Evolutionary conservation across 495 filamentous ascomycete species (phyloP), one percentile per base, ranked within the genome.

Genomic region (Cairneyella variabilis): DNA sequence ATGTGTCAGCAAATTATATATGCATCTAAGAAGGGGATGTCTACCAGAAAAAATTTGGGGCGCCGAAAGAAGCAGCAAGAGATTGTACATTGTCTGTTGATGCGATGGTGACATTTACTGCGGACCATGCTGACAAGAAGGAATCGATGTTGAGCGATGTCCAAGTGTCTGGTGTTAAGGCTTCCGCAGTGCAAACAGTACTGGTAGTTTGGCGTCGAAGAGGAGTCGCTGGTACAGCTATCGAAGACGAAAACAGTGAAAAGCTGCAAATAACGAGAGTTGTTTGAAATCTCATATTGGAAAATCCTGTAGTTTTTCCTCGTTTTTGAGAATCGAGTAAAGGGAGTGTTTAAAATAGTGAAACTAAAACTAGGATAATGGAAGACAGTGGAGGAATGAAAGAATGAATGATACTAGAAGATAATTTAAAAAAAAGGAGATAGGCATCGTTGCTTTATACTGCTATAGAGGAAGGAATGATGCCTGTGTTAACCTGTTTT

Each of bases 131-230:
- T 23, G 16, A 3, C 12, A 44, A 23, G 41, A 44, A 44, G 20
- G 11, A 10, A 44, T 44, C 41, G 23, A 44, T 25, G 3, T 44
- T 23, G 7, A 44, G 41, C 7, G 11, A 10, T 18, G 11, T 44
- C 41, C 41, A 44, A 21, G 41, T 44, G 20, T 3, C 21, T 21
- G 41, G 16, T 20, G 11, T 44, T 7, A 44, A 21, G 12, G 11
- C 12, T 4, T 44, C 20, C 3, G 41, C 12, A 23, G 41, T 3
- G 21, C 41, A 44, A n/a, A n/a, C n/a, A n/a, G n/a, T n/a, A 71
- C 7, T 7, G 28, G 28, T 32, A 32, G 28, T 14, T 6, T 32
- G 7, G 28, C 28, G 28, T 32, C 14, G 7, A 32, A 32, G 14
- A 14, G 14, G 28, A 32, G 28, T 32, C 14, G 28, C 6, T 32